Percentiles rank a stretch among this genome's conserved stretches.
Conservation (phyloP, 495 filamentous ascomycete species). For the Penicillium coffeae region DNA sequence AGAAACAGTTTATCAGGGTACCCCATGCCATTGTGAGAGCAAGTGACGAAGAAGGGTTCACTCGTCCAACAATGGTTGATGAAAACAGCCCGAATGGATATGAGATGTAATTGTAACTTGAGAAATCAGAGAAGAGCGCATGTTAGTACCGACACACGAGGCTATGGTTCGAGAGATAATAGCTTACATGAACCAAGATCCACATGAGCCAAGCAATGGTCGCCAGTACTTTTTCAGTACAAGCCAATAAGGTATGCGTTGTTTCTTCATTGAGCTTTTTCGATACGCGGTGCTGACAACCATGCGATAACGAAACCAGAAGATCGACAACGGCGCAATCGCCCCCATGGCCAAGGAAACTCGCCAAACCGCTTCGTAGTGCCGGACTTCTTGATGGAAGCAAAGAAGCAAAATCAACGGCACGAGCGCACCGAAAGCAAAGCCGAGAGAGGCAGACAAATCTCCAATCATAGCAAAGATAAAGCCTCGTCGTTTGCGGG, state of each 20-base stretch:
- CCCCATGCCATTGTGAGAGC: constrained; percentile 72
- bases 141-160: no score
- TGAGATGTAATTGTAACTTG: constrained; percentile 38
- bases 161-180: no score
- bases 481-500: constrained; percentile 30
- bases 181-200: constrained; percentile 35
- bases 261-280: constrained; percentile 57
- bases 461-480: constrained; percentile 36
- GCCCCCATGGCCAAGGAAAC: constrained; percentile 30
- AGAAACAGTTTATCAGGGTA: constrained; percentile 73
- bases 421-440: constrained; percentile 29
- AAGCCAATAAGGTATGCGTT: constrained; percentile 27
- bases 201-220: constrained; percentile 28
- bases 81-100: constrained; percentile 38
- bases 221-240: constrained; percentile 37
- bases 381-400: constrained; percentile 24
- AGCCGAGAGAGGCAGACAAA: constrained; percentile 29
- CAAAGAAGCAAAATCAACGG: constrained; percentile 26
- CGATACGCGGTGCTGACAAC: constrained; percentile 58
- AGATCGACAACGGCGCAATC: constrained; percentile 31
- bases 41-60: constrained; percentile 30
- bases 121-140: background rate
- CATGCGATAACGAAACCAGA: constrained; percentile 39
- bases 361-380: constrained; percentile 31
- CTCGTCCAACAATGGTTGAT: constrained; percentile 40